Base-by-base conservation (phyloP, 768 basidiomycete species). In the Amanita thiersii region DNA sequence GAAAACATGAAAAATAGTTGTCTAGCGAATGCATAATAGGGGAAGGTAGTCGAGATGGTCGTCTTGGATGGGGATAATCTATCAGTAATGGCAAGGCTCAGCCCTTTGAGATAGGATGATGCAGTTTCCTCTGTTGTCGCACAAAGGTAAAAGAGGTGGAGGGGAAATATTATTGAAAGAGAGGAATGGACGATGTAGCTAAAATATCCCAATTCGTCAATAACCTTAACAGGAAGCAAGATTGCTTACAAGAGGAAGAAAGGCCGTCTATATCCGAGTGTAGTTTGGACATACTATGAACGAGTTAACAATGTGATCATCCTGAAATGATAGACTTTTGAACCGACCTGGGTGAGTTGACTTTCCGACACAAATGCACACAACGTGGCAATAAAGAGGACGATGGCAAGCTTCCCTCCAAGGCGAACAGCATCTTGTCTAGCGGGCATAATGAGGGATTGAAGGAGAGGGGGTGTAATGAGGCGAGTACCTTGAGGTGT, bases 141-240 rank as follows among this genome's bases (percentile, higher is more conserved):
- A 5, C 61, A 56, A 19, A 97, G 74, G 52, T 79, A 77, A 17
- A 79, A 48, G 14, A 93, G 59, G 63, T 98, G 94, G 9, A 88
- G 52, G 0, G 92, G 92, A 49, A 93, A 84, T 49, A 87, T 77
- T 47, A 93, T 52, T 12, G 68, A 54, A 59, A 97, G 86, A 1
- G 74, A 69, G 2, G 87, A 84, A 58, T 98, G 94, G 3, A 92
- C 90, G 41, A 91, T 57, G 60, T 86, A 96, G 60, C 90, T 92
- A 53, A 11, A 24, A 17, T n/a, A n/a, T n/a, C n/a, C n/a, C n/a
- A n/a, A n/a, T n/a, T n/a, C n/a, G n/a, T n/a, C n/a, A 26, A 29
- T n/a, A 20, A 19, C 14, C 19, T 5, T n/a, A n/a, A n/a, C n/a
- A n/a, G n/a, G n/a, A n/a, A n/a, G n/a, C n/a, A n/a, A n/a, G n/a